These are phyloP conservation scores for Athelia sp. DNA, from an alignment of 1,284 basidiomycete species.

Conservation along the genomic window DNA sequence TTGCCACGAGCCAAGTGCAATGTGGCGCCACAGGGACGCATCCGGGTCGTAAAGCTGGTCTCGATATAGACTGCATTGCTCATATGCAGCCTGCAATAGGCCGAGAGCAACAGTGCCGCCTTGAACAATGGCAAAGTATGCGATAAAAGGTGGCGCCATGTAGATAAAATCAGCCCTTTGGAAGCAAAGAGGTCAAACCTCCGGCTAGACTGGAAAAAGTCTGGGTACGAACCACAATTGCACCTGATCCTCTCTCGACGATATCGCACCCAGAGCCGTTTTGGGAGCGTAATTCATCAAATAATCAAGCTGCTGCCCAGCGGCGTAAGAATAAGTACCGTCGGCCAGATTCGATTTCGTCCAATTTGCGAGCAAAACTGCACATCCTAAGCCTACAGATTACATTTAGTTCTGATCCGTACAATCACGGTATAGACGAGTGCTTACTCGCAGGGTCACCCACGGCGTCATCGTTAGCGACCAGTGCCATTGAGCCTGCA, in stretches of 20 bases:
- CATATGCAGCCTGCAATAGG: slow-evolving; percentile 57
- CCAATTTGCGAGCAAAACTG: slow-evolving; percentile 59
- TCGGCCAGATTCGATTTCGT: slow-evolving; percentile 33
- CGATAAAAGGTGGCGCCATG: slow-evolving; percentile 78
- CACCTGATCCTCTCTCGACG: slow-evolving; percentile 49
- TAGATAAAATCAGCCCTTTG: slow-evolving; percentile 56
- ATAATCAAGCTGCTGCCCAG: slow-evolving; percentile 52
- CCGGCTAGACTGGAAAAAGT: not conserved
- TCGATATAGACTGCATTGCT: slow-evolving; percentile 65
- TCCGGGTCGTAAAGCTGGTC: slow-evolving; percentile 34
- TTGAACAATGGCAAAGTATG: slow-evolving; percentile 59
- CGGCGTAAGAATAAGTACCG: slow-evolving; percentile 44
- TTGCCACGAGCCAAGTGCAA: slow-evolving; percentile 39
- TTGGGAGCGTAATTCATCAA: slow-evolving; percentile 54
- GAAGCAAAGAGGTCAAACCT: slow-evolving; percentile 1
- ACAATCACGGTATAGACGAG: not conserved
- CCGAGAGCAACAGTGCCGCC: slow-evolving; percentile 34
- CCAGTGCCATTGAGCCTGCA: slow-evolving; percentile 28
- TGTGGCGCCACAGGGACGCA: slow-evolving; percentile 49
- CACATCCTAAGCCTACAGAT: slow-evolving; percentile 46
- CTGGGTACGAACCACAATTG: slow-evolving; percentile 42
- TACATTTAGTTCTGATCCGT: not conserved
- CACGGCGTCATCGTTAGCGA: slow-evolving; percentile 46
- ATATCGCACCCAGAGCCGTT: slow-evolving; percentile 57
- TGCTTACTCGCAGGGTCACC: slow-evolving; percentile 65